Evolutionary conservation across 495 filamentous ascomycete species (phyloP).

Genomic region (Staphylotrichum longicolle): DNA sequence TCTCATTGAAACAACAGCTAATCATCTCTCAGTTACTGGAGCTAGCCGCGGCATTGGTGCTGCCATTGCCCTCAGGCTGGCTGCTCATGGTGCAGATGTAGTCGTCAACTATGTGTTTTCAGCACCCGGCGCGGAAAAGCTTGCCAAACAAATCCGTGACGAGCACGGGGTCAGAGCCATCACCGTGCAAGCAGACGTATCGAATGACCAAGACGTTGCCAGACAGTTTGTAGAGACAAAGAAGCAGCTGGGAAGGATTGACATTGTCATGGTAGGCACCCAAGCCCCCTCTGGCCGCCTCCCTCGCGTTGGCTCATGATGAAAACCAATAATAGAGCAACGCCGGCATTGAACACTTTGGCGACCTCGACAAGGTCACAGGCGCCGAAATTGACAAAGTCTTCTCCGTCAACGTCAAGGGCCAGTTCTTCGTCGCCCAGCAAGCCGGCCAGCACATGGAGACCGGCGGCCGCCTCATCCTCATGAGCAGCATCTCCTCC

Average conservation of each 20-base stretch:
- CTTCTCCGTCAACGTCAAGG: conserved; percentile 15
- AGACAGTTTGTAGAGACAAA: neutral
- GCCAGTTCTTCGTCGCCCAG: conserved; percentile 16
- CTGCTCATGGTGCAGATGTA: conserved; percentile 3
- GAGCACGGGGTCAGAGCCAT: neutral
- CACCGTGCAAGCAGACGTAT: neutral
- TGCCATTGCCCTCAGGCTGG: neutral
- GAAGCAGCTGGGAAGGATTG: neutral
- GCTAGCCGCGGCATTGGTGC: conserved; percentile 1
- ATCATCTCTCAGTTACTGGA: neutral
- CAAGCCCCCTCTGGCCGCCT: neutral
- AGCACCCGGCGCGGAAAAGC: neutral
- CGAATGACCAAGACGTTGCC: neutral
- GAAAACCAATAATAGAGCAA: neutral
- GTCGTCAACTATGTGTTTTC: neutral
- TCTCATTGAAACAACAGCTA: no score
- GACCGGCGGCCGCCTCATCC: conserved; percentile 1
- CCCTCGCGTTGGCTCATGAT: no score
- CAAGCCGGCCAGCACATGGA: conserved; percentile 6
- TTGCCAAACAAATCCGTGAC: neutral
- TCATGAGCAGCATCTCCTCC: conserved; percentile 12
- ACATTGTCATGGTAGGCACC: conserved; percentile 8
- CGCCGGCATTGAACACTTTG: conserved; percentile 4
- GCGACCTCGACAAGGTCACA: neutral
- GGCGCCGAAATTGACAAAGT: conserved; percentile 8